These are phyloP conservation scores for Nephelium lappaceum DNA, from an alignment of 345 rosid species.

Conservation along the genomic window DNA sequence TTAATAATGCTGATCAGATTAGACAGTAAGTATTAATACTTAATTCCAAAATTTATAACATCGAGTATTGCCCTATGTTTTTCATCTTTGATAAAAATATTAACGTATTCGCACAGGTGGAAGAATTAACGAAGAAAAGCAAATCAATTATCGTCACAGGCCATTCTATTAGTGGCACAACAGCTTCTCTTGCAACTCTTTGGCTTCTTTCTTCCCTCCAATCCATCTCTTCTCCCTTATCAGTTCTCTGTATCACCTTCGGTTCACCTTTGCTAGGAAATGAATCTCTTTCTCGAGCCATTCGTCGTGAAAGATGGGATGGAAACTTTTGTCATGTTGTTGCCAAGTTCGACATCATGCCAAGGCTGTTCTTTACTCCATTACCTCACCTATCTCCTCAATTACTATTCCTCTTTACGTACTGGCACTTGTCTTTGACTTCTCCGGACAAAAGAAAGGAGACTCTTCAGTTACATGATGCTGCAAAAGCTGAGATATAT, in stretches of 20 bases:
- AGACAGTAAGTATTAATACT: not conserved
- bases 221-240: constrained; percentile 22
- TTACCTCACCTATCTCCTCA: constrained; percentile 24
- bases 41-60: not conserved
- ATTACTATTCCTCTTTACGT: constrained; percentile 28
- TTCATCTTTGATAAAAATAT: not conserved
- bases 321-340: constrained; percentile 77
- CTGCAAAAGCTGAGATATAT: constrained; percentile 26
- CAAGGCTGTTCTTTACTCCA: constrained; percentile 52
- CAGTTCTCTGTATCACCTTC: constrained; percentile 71
- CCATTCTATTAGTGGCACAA: constrained; percentile 75
- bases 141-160: constrained; percentile 72
- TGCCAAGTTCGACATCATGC: constrained; percentile 56
- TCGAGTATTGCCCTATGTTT: not conserved
- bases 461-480: constrained; percentile 25
- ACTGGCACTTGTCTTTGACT: constrained; percentile 37
- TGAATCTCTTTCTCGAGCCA: constrained; percentile 53
- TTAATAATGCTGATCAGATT: not conserved
- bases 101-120: constrained; percentile 36
- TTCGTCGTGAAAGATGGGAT: constrained; percentile 58
- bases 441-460: constrained; percentile 8
- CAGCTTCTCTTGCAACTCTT: constrained; percentile 72
- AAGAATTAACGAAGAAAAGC: constrained; percentile 27
- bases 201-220: constrained; percentile 66
- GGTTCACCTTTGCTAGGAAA: constrained; percentile 86